Base-by-base conservation (phyloP, 2,329 filamentous ascomycete genomes). In the Ascochyta koolunga region DNA sequence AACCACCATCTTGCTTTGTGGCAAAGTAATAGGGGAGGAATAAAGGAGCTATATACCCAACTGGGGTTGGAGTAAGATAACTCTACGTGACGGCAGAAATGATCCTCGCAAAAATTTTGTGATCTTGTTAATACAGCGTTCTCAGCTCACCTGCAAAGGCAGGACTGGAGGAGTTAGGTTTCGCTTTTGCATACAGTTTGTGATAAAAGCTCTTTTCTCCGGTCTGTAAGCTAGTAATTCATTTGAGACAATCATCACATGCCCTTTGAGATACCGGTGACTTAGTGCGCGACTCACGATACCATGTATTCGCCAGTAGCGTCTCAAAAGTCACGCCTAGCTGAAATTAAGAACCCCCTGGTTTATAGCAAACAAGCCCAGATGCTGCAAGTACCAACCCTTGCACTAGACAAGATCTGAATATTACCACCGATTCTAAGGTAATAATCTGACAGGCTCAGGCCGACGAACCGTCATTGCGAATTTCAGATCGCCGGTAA, bases 151-250 rank as follows among this genome's bases (percentile, higher is more conserved):
- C 41, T 49, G 45, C 40, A 41, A 49, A 41, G 35, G 39, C 21
- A 40, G 27, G 42, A 40, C 36, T 31, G 41, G 45, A 50, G 51
- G 51, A 46, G 51, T 54, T 45, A 10, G 43, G 40, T 29, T 31
- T 46, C 33, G 40, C 36, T 46, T 24, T 54, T 29, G 35, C 51
- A 54, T 46, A 40, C 18, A 24, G 19, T 39, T 45, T 46, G 36
- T 37, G 29, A 24, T 31, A 50, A 32, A 46, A 50, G 51, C 36
- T 54, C 45, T 54, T 37, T 36, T 39, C 44, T 46, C 36, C 29
- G 21, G 22, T 50, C 13, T 54, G 51, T 54, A 54, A 35, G 40
- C 45, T 54, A 50, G 51, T 54, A 54, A 50, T 54, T 46, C 24
- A 40, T 52, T 54, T 39, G 39, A 44, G 16, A 21, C 11, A 3